Evolutionary conservation across 371 early-diverging fungal species (phyloP).

Genomic region (Apophysomyces sp.): DNA sequence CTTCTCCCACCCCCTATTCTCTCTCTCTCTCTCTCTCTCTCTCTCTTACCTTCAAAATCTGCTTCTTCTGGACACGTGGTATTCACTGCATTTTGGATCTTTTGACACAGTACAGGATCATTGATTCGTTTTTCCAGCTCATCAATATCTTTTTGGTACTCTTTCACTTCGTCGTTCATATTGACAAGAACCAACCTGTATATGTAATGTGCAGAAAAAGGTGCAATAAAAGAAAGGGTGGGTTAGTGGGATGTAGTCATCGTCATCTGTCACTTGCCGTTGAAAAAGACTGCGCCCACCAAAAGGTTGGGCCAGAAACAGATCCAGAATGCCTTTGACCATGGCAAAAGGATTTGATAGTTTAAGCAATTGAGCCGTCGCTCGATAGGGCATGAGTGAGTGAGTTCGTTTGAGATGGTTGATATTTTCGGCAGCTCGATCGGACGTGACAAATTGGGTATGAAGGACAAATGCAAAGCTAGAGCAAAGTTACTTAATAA

Average conservation of each 20-base stretch:
- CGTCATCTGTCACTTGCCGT: slow-evolving; percentile 33
- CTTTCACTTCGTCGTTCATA: slow-evolving; percentile 52
- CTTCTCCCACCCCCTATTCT: not conserved
- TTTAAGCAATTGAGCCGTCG: slow-evolving; percentile 55
- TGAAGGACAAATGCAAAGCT: slow-evolving; percentile 67
- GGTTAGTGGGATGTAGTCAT: not conserved
- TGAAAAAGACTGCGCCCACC: slow-evolving; percentile 63
- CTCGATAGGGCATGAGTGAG: slow-evolving; percentile 58
- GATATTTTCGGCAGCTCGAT: slow-evolving; percentile 53
- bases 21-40: no score
- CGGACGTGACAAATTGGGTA: slow-evolving; percentile 60
- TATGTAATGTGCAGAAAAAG: not conserved
- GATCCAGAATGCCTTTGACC: slow-evolving; percentile 62
- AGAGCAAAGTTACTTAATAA: not conserved
- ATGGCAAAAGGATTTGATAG: slow-evolving; percentile 64
- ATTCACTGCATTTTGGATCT: slow-evolving; percentile 56
- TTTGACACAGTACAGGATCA: slow-evolving; percentile 52
- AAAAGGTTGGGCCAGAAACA: slow-evolving; percentile 68
- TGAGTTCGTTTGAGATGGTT: slow-evolving; percentile 60
- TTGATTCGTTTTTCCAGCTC: slow-evolving; percentile 45
- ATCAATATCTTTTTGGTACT: slow-evolving; percentile 50
- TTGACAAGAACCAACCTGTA: slow-evolving; percentile 52
- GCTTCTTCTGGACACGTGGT: slow-evolving; percentile 26
- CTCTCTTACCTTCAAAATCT: slow-evolving; percentile 10
- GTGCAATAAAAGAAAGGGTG: no score